phyloP scores from a whole-genome alignment of 306 rosid genomes.

The Boehmeria nivea region DNA sequence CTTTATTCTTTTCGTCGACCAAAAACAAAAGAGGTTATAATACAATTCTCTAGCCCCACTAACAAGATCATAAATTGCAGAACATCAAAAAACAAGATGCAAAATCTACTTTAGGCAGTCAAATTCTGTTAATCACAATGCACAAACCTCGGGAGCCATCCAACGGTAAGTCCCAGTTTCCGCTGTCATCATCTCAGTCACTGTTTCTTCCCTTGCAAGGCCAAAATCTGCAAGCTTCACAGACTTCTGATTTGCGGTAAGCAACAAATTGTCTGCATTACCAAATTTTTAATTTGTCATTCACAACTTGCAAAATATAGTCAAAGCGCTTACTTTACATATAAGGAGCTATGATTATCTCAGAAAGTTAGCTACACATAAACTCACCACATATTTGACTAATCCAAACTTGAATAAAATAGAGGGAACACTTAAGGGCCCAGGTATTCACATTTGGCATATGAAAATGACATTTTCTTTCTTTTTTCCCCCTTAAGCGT shows the following conservation, averaged over 20 bases:
- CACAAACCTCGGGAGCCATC: conserved; percentile 96
- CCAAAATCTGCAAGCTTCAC: conserved; percentile 96
- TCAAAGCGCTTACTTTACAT: background rate
- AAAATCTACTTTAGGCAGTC: no score
- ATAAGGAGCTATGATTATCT: conserved; percentile 3
- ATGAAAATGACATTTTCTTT: no score
- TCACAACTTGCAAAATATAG: background rate
- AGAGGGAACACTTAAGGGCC: no score
- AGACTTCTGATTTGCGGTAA: conserved; percentile 75
- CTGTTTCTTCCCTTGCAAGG: conserved; percentile 94
- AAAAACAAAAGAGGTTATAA: no score
- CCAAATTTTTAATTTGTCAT: background rate
- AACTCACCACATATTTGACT: no score
- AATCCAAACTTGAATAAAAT: no score
- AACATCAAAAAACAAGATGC: no score
- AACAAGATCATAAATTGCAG: no score
- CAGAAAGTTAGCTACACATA: background rate
- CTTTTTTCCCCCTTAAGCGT: no score
- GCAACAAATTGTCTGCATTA: conserved; percentile 82
- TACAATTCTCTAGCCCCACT: background rate
- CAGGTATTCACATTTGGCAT: no score
- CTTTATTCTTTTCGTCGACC: no score
- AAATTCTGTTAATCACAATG: background rate
- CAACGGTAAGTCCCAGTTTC: conserved; percentile 97
- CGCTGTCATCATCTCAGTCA: conserved; percentile 98